These are phyloP conservation scores for Botrytis fragariae DNA, from an alignment of 2,329 filamentous ascomycete species.

Conservation along the genomic window DNA sequence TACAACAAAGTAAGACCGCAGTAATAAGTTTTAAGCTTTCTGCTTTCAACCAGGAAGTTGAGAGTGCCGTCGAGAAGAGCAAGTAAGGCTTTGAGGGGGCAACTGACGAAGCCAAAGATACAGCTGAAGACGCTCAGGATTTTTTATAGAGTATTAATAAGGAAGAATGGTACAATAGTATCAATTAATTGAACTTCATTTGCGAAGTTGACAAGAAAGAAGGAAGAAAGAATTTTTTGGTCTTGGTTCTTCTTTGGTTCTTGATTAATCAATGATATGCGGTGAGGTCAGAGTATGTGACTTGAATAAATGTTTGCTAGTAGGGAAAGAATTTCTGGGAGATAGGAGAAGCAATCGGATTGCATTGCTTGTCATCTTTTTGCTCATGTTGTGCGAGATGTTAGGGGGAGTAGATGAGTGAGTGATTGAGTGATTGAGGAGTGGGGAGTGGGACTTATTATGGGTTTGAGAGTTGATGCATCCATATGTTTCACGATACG, in stretches of 20 bases:
- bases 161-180: no score
- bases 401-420: no score
- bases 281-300: fast-evolving
- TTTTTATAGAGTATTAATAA: no score
- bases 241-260: neutral
- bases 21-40: neutral
- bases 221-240: no score
- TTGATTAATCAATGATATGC: neutral
- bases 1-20: neutral
- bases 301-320: neutral
- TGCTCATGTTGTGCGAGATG: no score
- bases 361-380: neutral
- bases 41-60: neutral
- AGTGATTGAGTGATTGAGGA: no score
- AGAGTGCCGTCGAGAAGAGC: neutral
- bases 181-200: no score
- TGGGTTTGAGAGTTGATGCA: no score
- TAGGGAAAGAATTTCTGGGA: fast-evolving
- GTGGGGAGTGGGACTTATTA: no score
- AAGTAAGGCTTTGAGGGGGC: neutral
- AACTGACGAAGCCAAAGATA: neutral
- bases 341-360: neutral
- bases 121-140: fast-evolving
- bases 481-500: no score
- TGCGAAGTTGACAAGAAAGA: neutral